These are phyloP conservation scores for Puccinia triticina DNA, from an alignment of 1,284 basidiomycete genomes.

Conservation along the genomic window DNA sequence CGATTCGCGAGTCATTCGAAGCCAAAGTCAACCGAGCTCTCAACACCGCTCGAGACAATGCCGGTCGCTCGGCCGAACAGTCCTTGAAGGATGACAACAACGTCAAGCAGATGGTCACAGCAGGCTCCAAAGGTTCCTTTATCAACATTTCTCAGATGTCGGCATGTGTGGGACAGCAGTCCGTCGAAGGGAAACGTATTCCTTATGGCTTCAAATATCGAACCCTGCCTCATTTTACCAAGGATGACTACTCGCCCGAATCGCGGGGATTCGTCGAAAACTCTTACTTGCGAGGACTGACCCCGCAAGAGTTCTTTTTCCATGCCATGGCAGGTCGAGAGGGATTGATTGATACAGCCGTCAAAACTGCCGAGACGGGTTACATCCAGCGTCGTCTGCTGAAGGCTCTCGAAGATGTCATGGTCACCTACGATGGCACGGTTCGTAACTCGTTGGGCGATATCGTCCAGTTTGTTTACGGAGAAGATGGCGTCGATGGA, in stretches of 20 bases:
- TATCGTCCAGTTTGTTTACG: slow-evolving; percentile 94
- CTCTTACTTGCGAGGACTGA: slow-evolving; percentile 95
- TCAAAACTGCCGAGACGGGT: slow-evolving; percentile 99
- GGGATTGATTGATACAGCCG: slow-evolving; percentile 97
- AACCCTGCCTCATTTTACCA: slow-evolving; percentile 93
- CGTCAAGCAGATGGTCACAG: slow-evolving; percentile 99
- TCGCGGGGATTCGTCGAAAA: slow-evolving; percentile 99
- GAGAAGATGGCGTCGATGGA: slow-evolving; percentile 98
- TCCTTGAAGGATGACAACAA: slow-evolving; percentile 98
- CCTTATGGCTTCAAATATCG: slow-evolving; percentile 98
- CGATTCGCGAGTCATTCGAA: slow-evolving; percentile 97
- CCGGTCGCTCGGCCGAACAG: slow-evolving; percentile 92
- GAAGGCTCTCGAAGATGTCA: slow-evolving; percentile 96
- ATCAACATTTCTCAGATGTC: slow-evolving; percentile 99
- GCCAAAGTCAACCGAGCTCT: slow-evolving; percentile 86
- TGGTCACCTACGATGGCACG: slow-evolving; percentile 96
- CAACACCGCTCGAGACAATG: slow-evolving; percentile 92
- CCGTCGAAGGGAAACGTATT: slow-evolving; percentile 95
- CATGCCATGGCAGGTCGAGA: slow-evolving; percentile 99
- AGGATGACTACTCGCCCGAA: slow-evolving; percentile 98
- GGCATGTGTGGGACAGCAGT: slow-evolving; percentile 97
- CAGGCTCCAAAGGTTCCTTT: slow-evolving; percentile 92
- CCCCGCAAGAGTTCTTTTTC: slow-evolving; percentile 99
- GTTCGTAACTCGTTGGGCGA: slow-evolving; percentile 95
- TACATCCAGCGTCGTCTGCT: slow-evolving; percentile 98